These are phyloP conservation scores for Nicotiana noctiflora DNA, from an alignment of 257 asterid species.

Conservation along the genomic window DNA sequence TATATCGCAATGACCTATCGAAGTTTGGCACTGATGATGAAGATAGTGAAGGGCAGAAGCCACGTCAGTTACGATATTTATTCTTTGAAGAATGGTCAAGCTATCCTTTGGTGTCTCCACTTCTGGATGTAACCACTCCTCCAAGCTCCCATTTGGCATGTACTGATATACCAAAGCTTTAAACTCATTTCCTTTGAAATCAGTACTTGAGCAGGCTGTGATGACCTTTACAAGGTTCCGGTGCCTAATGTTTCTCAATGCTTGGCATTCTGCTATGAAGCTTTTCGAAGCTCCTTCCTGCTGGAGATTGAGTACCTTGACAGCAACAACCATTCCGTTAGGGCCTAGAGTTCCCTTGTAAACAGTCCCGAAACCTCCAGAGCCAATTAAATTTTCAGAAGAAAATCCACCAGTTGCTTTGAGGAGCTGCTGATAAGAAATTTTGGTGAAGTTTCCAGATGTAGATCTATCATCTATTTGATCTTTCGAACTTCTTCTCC, in stretches of 20 bases:
- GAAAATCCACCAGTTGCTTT: constrained; percentile 38
- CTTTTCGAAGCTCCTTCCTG: constrained; percentile 37
- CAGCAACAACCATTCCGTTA: constrained; percentile 26
- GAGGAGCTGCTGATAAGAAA: constrained; percentile 32
- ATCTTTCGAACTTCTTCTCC: constrained; percentile 8
- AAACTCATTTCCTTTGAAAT: constrained; percentile 36
- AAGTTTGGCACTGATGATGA: constrained; percentile 32
- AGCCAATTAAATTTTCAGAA: constrained; percentile 24
- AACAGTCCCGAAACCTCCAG: constrained; percentile 41
- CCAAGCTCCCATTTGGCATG: constrained; percentile 47
- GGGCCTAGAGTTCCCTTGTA: constrained; percentile 32
- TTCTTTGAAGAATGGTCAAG: constrained; percentile 30
- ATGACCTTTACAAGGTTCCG: constrained; percentile 41
- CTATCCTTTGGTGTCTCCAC: constrained; percentile 10
- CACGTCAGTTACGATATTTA: constrained; percentile 30
- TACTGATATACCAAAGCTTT: constrained; percentile 38
- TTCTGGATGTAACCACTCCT: constrained; percentile 40
- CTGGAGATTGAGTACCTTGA: constrained; percentile 38
- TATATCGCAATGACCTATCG: constrained; percentile 41
- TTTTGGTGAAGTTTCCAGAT: constrained; percentile 3
- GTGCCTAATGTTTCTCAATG: constrained; percentile 37
- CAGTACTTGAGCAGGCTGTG: constrained; percentile 41
- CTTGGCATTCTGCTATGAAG: constrained; percentile 44
- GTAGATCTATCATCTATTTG: background rate
- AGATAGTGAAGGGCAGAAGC: constrained; percentile 44